phyloP scores from a whole-genome alignment of 2,329 filamentous ascomycete species.

The Pleomassaria siparia region DNA sequence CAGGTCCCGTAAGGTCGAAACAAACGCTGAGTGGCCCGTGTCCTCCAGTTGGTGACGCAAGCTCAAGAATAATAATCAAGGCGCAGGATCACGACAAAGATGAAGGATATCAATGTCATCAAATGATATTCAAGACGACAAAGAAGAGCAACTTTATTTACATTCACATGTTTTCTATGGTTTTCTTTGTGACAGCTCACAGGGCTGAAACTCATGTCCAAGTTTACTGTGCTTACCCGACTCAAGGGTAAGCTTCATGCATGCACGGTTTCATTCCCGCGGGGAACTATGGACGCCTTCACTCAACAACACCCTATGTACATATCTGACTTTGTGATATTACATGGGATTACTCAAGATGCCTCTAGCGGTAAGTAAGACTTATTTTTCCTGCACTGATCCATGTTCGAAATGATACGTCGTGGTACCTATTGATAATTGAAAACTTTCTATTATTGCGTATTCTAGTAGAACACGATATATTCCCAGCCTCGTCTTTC shows the following conservation, averaged over 20 bases:
- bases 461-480: too few species aligned
- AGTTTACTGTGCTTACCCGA: conserved; percentile 11
- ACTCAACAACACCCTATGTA: neutral
- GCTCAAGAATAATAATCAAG: neutral
- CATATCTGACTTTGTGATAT: neutral
- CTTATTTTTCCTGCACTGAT: neutral
- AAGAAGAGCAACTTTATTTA: neutral
- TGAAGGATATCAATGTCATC: neutral
- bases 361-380: conserved; percentile 33
- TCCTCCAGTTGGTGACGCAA: neutral
- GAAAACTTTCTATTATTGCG: too few species aligned
- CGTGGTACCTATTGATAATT: too few species aligned
- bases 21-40: conserved; percentile 13
- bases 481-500: too few species aligned
- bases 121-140: neutral
- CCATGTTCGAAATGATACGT: neutral
- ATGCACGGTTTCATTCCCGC: conserved; percentile 5
- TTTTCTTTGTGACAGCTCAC: neutral
- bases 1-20: too few species aligned
- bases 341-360: conserved; percentile 28
- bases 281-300: neutral
- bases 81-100: neutral
- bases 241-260: conserved; percentile 16
- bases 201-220: neutral
- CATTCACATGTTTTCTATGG: neutral